Evolutionary conservation across 1,139 yeast species (phyloP), one percentile per base, ranked within the genome.

Genomic region (Pichia sp.): DNA sequence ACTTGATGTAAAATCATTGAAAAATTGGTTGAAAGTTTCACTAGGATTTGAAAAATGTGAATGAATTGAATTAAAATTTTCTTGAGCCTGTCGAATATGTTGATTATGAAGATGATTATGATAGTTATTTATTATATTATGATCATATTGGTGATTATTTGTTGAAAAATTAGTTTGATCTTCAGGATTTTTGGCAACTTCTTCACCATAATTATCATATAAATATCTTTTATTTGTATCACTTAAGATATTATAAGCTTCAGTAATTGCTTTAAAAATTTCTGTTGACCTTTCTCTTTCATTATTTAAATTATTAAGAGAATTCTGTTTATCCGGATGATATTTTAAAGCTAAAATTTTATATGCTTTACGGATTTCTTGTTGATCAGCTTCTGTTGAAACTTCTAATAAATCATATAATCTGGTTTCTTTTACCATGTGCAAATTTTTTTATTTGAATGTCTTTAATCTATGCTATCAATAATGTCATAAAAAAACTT

Each of bases 181-280:
- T 20, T 42, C 28, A 9, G 51, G 48, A 24, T 48, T 63, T 35
- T 41, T 46, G 20, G 56, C 47, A 26, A 79, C 77, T 58, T 74
- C 73, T 59, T 76, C 82, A 68, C 83, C 85, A 74, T 76, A 53
- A 48, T 69, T 70, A 55, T 77, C 82, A 56, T 77, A 77, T 31
- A 71, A 65, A 43, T 63, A 62, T 46, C 80, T 61, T 52, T 66
- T 70, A 7, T 53, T 60, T 29, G 72, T 74, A 55, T 76, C 79
- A 33, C 68, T 70, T 51, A 76, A 66, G 30, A 71, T 61, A 53
- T 75, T 79, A 54, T 76, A 76, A 2, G 81, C 82, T 42, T 67
- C 71, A 7, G 76, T 67, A 33, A 76, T 64, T 45, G 74, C 76
- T 57, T 75, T 75, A 54, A 76, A 76, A 46, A 65, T 65, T 20